A percentile compares a stretch with the other conserved stretches of the same genome.
These are phyloP conservation scores for Lactarius trivialis DNA, from an alignment of 768 basidiomycete species.

Conservation along the genomic window DNA sequence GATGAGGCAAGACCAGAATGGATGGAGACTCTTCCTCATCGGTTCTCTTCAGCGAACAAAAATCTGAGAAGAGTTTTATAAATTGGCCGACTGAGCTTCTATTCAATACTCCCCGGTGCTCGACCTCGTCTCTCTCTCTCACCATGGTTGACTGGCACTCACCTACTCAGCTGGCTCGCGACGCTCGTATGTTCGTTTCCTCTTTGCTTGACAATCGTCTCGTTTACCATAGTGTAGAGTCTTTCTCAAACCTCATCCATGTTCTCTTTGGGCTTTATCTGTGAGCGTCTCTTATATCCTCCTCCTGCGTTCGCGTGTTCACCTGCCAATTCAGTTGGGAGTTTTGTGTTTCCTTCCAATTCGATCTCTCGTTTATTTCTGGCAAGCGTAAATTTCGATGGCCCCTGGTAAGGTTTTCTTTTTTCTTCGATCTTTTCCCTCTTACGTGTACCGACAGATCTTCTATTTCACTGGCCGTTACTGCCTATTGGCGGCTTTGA, in stretches of 20 bases:
- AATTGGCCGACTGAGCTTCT: neutral
- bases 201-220: neutral
- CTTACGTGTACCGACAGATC: constrained; percentile 26
- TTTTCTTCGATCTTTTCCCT: neutral
- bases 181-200: constrained; percentile 30
- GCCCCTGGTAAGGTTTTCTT: constrained; percentile 34
- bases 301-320: neutral
- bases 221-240: constrained; percentile 26
- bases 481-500: constrained; percentile 38
- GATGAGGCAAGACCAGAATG: neutral
- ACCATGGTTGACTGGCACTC: constrained; percentile 38
- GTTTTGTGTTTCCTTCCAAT: constrained; percentile 36
- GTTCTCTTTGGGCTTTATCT: constrained; percentile 40
- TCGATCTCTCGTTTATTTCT: constrained; percentile 37
- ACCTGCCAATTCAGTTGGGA: constrained; percentile 35
- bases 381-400: constrained; percentile 41
- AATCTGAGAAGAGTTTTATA: constrained; percentile 3
- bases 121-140: constrained; percentile 1
- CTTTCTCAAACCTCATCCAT: constrained; percentile 39
- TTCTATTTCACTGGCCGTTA: constrained; percentile 45
- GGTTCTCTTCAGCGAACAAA: neutral
- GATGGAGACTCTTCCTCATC: constrained; percentile 1
- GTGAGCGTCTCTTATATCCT: constrained; percentile 31
- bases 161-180: constrained; percentile 31
- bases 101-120: constrained; percentile 7